Evolutionary conservation across 805 yeast genomes (phyloP).

Genomic region (Priceomyces melissophilus): DNA sequence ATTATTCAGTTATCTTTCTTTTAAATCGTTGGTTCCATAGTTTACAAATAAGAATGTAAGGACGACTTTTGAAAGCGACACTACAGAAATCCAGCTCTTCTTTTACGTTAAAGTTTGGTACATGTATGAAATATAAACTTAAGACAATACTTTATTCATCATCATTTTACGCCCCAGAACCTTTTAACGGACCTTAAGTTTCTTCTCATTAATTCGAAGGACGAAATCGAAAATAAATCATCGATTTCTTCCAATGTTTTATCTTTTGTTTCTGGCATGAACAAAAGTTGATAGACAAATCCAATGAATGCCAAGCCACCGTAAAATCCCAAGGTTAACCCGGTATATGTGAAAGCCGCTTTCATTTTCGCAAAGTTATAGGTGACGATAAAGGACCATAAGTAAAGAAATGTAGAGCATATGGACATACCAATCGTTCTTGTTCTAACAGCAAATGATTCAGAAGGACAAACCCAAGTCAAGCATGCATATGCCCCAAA

Average conservation of each 20-base stretch:
- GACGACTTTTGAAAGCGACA: too few relatives aligned
- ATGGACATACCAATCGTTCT: slow-evolving; percentile 67
- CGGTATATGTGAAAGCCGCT: slow-evolving; percentile 55
- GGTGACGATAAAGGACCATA: slow-evolving; percentile 63
- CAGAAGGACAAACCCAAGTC: slow-evolving; percentile 70
- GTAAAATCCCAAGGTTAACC: slow-evolving; percentile 62
- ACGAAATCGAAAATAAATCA: slow-evolving; percentile 51
- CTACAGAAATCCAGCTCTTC: too few relatives aligned
- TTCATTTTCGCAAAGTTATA: slow-evolving; percentile 60
- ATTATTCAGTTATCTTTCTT: too few relatives aligned
- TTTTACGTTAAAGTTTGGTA: too few relatives aligned
- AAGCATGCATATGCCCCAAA: slow-evolving; percentile 65
- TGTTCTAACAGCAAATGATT: slow-evolving; percentile 55
- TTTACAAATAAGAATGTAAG: too few relatives aligned
- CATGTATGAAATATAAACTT: too few relatives aligned
- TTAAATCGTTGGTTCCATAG: too few relatives aligned
- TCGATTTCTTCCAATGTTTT: slow-evolving; percentile 72
- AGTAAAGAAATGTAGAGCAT: slow-evolving; percentile 51
- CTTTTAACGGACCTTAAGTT: slow-evolving; percentile 31
- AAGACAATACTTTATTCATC: too few relatives aligned
- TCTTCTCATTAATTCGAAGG: slow-evolving; percentile 33
- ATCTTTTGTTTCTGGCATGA: slow-evolving; percentile 71
- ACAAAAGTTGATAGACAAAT: slow-evolving; percentile 47
- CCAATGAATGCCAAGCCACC: slow-evolving; percentile 65
- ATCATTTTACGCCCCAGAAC: slow-evolving; percentile 4